phyloP scores from a whole-genome alignment of 2,329 filamentous ascomycete species.

The Colletotrichum eremochloae region DNA sequence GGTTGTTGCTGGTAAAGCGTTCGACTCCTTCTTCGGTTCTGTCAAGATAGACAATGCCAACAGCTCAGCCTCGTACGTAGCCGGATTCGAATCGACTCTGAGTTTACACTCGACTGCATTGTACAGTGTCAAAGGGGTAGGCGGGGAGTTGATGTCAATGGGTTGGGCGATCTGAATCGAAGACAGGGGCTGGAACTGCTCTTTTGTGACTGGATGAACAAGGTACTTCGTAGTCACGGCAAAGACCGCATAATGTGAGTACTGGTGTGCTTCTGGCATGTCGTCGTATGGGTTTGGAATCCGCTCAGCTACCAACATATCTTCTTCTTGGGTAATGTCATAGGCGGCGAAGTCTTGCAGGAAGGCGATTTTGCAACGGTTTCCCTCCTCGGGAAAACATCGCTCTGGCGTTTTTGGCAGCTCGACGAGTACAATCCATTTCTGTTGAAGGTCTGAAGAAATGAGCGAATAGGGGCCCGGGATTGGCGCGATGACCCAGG shows the following conservation, averaged over 20 bases:
- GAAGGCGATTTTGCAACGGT: conserved; percentile 19
- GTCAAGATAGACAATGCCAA: conserved; percentile 25
- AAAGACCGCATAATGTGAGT: conserved; percentile 24
- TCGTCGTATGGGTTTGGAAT: conserved; percentile 28
- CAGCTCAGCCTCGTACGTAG: conserved; percentile 35
- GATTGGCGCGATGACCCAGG: conserved; percentile 26
- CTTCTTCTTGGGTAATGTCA: conserved; percentile 13
- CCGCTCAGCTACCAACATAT: conserved; percentile 22
- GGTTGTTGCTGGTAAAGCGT: conserved; percentile 1
- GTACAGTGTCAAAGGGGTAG: neutral
- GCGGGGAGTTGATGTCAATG: neutral
- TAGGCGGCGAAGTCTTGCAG: conserved; percentile 9
- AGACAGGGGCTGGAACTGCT: conserved; percentile 20
- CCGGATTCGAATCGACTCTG: conserved; percentile 9
- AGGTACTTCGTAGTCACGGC: conserved; percentile 29
- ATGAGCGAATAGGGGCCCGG: conserved; percentile 23
- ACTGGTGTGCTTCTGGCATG: neutral
- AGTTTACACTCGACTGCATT: conserved; percentile 30
- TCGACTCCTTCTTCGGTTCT: conserved; percentile 15
- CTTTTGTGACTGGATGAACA: conserved; percentile 20
- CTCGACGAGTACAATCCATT: conserved; percentile 32
- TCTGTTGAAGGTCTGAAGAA: conserved; percentile 29
- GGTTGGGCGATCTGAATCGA: conserved; percentile 4
- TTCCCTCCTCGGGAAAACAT: conserved; percentile 28
- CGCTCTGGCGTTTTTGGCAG: neutral